A percentile compares a stretch with the other conserved stretches of the same genome.
Conservation (phyloP, 1,284 basidiomycete genomes). For the Irpex sp. region DNA sequence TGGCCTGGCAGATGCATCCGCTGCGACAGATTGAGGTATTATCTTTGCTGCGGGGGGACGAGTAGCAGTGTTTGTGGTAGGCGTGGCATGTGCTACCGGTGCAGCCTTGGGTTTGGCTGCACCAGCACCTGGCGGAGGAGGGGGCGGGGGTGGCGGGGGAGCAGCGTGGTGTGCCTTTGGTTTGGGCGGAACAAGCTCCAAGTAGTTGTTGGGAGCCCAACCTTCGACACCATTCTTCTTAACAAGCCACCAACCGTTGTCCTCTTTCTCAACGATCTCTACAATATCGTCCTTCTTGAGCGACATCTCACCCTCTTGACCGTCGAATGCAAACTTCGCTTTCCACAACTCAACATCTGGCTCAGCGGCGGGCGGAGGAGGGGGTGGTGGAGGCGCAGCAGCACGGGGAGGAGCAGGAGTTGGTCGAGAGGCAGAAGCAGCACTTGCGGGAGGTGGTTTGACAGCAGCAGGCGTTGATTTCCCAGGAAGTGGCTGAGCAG, state of each 20-base stretch:
- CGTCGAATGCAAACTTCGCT: conserved; percentile 85
- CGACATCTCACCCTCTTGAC: conserved; percentile 88
- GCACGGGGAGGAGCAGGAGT: conserved; percentile 52
- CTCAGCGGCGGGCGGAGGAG: conserved; percentile 47
- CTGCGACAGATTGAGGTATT: conserved; percentile 38
- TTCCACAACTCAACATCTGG: conserved; percentile 76
- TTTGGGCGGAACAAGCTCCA: conserved; percentile 70
- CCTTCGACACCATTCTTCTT: conserved; percentile 83
- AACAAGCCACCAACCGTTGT: conserved; percentile 97
- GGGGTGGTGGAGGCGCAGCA: conserved; percentile 40
- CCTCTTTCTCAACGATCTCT: conserved; percentile 84
- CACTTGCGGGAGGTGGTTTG: conserved; percentile 22
- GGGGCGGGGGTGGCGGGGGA: conserved; percentile 59
- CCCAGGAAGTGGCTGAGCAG: conserved; percentile 53
- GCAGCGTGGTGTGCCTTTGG: conserved; percentile 54
- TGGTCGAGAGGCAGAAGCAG: conserved; percentile 21
- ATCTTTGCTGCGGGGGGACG: conserved; percentile 33
- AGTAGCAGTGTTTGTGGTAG: conserved; percentile 24
- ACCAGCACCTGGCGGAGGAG: conserved; percentile 40
- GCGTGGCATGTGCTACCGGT: conserved; percentile 18
- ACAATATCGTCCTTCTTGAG: conserved; percentile 89
- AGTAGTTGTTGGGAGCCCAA: conserved; percentile 95
- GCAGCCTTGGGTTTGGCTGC: conserved; percentile 24
- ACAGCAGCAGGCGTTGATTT: conserved; percentile 30
- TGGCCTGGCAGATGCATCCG: conserved; percentile 59